Conservation (phyloP, 441 rosid genomes). For the Gossypium gossypioides region DNA sequence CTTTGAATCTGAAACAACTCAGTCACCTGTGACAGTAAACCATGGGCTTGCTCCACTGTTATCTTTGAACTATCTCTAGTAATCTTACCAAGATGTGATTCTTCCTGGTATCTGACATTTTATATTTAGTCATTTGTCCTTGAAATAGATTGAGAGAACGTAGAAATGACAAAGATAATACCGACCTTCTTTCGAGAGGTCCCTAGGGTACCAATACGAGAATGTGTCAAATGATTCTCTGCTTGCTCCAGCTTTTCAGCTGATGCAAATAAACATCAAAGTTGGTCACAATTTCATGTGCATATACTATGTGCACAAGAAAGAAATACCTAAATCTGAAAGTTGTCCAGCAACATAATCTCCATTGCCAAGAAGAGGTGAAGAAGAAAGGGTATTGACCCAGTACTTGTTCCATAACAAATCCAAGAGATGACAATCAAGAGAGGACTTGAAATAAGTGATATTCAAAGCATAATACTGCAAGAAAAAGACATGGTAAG, state of each 20-base stretch:
- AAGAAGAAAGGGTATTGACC: constrained; percentile 96
- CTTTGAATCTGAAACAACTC: background rate
- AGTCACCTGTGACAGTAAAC: constrained; percentile 91
- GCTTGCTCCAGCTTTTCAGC: constrained; percentile 99
- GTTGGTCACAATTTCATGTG: background rate
- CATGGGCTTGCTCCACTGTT: constrained; percentile 94
- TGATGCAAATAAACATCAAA: constrained; percentile 21
- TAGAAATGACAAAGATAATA: background rate
- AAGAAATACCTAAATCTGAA: constrained; percentile 73
- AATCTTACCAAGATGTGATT: constrained; percentile 85
- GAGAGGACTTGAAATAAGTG: constrained; percentile 89
- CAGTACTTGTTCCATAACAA: constrained; percentile 96
- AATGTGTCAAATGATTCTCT: constrained; percentile 71
- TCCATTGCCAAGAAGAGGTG: constrained; percentile 86
- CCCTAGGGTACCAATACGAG: constrained; percentile 61
- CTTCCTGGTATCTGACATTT: constrained; percentile 48
- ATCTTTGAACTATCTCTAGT: constrained; percentile 90
- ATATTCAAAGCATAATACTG: constrained; percentile 90
- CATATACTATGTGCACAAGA: background rate
- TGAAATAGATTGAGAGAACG: background rate
- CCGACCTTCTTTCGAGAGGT: constrained; percentile 71
- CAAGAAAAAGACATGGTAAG: constrained; percentile 11
- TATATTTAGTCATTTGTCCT: background rate
- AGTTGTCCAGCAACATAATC: constrained; percentile 97
- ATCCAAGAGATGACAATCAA: constrained; percentile 89